Percentiles rank a stretch among this genome's conserved stretches.
Conservation (phyloP, 2,329 filamentous ascomycete genomes). For the Cladorrhinum sp. region DNA sequence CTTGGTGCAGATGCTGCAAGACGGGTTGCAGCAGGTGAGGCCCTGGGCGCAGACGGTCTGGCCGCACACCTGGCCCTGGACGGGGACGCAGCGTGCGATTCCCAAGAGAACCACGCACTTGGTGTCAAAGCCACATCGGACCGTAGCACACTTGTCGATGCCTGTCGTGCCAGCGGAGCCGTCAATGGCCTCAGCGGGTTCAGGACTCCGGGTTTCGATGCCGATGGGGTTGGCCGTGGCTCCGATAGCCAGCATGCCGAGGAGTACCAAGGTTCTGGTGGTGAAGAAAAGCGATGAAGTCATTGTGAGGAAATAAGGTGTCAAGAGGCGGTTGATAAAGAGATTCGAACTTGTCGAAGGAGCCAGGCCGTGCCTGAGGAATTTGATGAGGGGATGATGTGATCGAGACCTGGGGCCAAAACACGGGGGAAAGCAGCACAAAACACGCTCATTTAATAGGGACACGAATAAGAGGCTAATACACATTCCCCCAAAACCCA, state of each 20-base stretch:
- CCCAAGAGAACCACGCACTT: slow-evolving; percentile 20
- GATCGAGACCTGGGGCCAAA: neutral
- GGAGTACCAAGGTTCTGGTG: slow-evolving; percentile 12
- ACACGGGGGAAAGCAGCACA: too few relatives aligned
- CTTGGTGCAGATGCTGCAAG: slow-evolving; percentile 23
- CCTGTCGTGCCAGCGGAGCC: neutral
- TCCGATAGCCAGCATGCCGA: slow-evolving; percentile 13
- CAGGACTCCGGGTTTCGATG: neutral
- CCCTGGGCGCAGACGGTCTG: slow-evolving; percentile 18
- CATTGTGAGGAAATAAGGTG: slow-evolving; percentile 3
- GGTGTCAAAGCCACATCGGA: slow-evolving; percentile 18
- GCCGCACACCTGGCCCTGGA: slow-evolving; percentile 16
- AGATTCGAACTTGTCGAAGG: too few relatives aligned
- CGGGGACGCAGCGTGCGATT: slow-evolving; percentile 14
- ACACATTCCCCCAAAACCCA: neutral
- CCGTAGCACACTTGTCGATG: slow-evolving; percentile 14
- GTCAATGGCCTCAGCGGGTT: neutral
- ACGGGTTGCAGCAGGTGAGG: slow-evolving; percentile 25
- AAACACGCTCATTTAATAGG: neutral
- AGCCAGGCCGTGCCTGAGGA: neutral
- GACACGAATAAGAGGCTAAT: neutral
- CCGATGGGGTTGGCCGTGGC: slow-evolving; percentile 18
- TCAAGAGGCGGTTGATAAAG: neutral
- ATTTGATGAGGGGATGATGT: neutral
- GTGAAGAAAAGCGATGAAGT: slow-evolving; percentile 4